Conservation (phyloP, 805 yeast species). For the Candida ulmi region DNA sequence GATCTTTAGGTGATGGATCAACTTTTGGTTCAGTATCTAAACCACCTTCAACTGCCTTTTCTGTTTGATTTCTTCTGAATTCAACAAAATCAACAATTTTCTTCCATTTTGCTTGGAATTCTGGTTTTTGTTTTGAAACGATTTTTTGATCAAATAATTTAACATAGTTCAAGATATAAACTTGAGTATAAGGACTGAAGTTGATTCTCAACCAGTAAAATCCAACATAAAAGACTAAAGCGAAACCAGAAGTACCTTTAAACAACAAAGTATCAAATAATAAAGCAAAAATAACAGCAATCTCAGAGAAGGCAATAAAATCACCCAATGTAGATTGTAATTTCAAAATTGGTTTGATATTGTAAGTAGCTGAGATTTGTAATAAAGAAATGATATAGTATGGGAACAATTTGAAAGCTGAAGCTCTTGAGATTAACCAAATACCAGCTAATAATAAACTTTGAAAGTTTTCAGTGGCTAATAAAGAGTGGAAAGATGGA, state of each 20-base stretch:
- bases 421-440: slow-evolving; percentile 62
- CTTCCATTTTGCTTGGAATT: slow-evolving; percentile 30
- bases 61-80: slow-evolving; percentile 32
- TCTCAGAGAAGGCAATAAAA: slow-evolving; percentile 55
- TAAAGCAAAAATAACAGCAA: slow-evolving; percentile 47
- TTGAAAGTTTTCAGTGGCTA: slow-evolving; percentile 77
- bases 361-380: slow-evolving; percentile 42
- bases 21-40: slow-evolving; percentile 5
- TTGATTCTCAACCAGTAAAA: slow-evolving; percentile 72
- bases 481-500: slow-evolving; percentile 58
- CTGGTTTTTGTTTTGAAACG: slow-evolving; percentile 26
- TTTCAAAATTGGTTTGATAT: slow-evolving; percentile 35
- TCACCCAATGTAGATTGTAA: slow-evolving; percentile 35
- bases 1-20: not conserved
- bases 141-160: slow-evolving; percentile 25
- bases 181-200: slow-evolving; percentile 38
- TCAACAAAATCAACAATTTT: slow-evolving; percentile 34
- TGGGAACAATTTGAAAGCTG: slow-evolving; percentile 62
- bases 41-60: slow-evolving; percentile 14
- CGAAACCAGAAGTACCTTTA: slow-evolving; percentile 62
- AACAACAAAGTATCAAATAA: slow-evolving; percentile 56
- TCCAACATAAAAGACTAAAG: slow-evolving; percentile 47
- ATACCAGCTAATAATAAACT: slow-evolving; percentile 45
- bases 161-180: slow-evolving; percentile 25
- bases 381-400: slow-evolving; percentile 49